phyloP scores from a whole-genome alignment of 139 green algal genomes.

The Chlorella sp. region DNA sequence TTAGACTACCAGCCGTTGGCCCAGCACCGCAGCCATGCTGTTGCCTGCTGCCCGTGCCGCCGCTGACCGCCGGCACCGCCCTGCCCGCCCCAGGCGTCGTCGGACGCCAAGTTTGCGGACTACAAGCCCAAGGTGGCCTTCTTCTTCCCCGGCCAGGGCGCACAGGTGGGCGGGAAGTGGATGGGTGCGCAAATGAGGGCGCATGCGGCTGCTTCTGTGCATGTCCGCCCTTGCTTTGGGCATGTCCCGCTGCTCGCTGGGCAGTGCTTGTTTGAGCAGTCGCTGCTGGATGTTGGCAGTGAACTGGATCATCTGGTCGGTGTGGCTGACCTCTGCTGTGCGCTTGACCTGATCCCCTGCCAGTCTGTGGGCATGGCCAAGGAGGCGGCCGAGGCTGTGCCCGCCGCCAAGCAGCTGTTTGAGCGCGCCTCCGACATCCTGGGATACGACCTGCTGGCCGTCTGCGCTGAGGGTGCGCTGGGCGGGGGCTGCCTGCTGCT shows the following conservation, averaged over 20 bases:
- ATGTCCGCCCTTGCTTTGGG: too few relatives aligned
- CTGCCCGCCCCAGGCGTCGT: slow-evolving; percentile 11
- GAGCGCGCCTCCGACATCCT: slow-evolving; percentile 94
- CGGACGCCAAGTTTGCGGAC: slow-evolving; percentile 83
- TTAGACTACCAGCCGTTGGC: too few relatives aligned
- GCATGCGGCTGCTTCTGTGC: neutral
- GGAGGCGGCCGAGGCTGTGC: slow-evolving; percentile 81
- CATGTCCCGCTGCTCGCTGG: too few relatives aligned
- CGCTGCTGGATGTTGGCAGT: too few relatives aligned
- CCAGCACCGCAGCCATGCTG: too few relatives aligned
- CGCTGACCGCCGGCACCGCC: neutral
- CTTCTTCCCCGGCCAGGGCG: slow-evolving; percentile 96
- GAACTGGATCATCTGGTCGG: too few relatives aligned
- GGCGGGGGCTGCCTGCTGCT: neutral
- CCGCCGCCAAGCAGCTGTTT: slow-evolving; percentile 93
- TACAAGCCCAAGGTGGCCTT: slow-evolving; percentile 91
- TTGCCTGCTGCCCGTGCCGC: neutral
- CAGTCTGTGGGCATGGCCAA: slow-evolving; percentile 77
- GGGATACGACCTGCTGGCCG: slow-evolving; percentile 96
- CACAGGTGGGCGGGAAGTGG: slow-evolving; percentile 80
- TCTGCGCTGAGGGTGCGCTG: slow-evolving; percentile 79
- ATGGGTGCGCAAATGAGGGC: slow-evolving; percentile 57
- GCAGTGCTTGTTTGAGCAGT: too few relatives aligned
- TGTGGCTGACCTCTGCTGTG: too few relatives aligned
- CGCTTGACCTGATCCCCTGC: too few relatives aligned